Evolutionary conservation across 345 rosid genomes (phyloP).

Genomic region (Physaria fendleri): DNA sequence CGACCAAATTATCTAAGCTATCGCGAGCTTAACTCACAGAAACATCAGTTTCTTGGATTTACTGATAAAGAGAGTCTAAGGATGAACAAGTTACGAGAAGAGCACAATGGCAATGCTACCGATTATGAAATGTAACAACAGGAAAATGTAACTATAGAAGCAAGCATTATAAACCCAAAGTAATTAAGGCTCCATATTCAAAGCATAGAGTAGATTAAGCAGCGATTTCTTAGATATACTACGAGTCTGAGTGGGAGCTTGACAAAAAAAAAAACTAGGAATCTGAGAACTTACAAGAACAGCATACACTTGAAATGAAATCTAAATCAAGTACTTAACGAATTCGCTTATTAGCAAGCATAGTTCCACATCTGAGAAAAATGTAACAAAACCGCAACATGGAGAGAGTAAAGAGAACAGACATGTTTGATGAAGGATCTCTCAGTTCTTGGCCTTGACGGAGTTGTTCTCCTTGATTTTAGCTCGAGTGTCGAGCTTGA

Average conservation of each 20-base stretch:
- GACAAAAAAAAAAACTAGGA: too few relatives aligned
- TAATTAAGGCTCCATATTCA: neutral
- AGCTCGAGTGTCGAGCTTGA: constrained; percentile 78
- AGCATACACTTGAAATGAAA: neutral
- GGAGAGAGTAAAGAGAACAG: neutral
- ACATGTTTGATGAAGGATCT: neutral
- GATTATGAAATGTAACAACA: neutral
- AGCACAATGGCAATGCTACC: neutral
- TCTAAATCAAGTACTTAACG: neutral
- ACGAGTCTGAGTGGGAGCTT: too few relatives aligned
- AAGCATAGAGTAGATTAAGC: neutral
- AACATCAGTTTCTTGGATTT: neutral
- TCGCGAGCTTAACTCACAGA: neutral
- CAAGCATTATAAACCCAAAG: neutral
- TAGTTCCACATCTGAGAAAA: neutral
- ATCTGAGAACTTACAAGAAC: neutral
- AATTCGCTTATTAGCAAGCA: neutral
- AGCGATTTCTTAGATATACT: neutral
- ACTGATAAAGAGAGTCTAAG: neutral
- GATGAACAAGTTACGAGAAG: neutral
- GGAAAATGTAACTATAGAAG: neutral
- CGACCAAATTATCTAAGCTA: neutral
- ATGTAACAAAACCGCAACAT: neutral
- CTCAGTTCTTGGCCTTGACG: constrained; percentile 67
- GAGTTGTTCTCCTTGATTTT: constrained; percentile 83